Evolutionary conservation across 495 filamentous ascomycete genomes (phyloP).

Genomic region (Chaetomium fimeti): DNA sequence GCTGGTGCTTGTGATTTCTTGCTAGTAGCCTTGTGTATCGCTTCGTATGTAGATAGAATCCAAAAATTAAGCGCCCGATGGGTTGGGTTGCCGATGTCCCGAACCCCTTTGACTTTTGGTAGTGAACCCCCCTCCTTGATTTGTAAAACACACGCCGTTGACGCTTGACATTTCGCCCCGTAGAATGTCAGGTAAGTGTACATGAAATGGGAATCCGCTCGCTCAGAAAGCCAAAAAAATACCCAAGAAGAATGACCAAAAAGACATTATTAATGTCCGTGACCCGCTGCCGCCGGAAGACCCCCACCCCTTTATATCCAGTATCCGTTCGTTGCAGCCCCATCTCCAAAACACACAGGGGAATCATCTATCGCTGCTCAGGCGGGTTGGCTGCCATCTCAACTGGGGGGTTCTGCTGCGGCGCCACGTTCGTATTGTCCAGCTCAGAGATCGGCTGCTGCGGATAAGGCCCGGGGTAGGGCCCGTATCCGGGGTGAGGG

Average conservation of each 20-base stretch:
- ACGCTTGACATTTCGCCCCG: not conserved
- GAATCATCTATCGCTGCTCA: not conserved
- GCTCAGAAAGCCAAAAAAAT: not conserved
- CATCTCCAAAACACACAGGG: not conserved
- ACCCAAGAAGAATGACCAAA: not conserved
- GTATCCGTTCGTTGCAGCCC: not conserved
- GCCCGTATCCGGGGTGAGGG: constrained; percentile 1
- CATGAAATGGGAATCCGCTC: constrained; percentile 8
- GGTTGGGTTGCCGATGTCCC: not conserved
- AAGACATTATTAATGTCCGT: constrained; percentile 1
- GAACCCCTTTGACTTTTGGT: not conserved
- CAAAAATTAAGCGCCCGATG: not conserved
- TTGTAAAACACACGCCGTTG: not conserved
- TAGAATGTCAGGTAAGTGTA: not conserved
- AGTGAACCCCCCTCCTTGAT: too few relatives aligned
- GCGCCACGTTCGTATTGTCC: constrained; percentile 4
- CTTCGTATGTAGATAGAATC: not conserved
- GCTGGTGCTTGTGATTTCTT: not conserved
- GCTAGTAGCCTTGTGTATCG: not conserved
- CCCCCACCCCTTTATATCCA: not conserved
- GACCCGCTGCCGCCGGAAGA: not conserved
- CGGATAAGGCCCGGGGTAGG: constrained; percentile 9
- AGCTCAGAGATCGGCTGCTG: constrained; percentile 23
- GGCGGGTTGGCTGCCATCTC: constrained; percentile 22
- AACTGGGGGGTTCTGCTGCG: constrained; percentile 12